Percentiles rank a stretch among this genome's conserved stretches.
Evolutionary conservation across 352 stramenopile species (phyloP).

Genomic region (Pilasporangium apinafurcum): DNA sequence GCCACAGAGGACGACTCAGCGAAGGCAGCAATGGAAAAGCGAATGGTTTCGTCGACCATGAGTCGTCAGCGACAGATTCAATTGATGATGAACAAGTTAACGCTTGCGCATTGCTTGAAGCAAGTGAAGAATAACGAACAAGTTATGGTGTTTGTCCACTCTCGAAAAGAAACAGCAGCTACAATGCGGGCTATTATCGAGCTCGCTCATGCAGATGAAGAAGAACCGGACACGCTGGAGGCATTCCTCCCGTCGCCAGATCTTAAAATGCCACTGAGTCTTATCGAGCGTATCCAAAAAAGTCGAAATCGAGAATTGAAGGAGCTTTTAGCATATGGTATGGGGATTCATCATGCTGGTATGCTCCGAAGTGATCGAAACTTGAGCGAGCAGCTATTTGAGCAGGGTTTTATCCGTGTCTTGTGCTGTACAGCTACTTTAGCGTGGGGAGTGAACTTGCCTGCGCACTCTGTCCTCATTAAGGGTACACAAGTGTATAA

Average conservation of each 20-base stretch:
- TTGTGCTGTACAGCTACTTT: constrained; percentile 99
- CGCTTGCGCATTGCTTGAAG: constrained; percentile 58
- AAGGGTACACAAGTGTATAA: constrained; percentile 99
- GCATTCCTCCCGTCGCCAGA: constrained; percentile 52
- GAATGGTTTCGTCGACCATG: constrained; percentile 26
- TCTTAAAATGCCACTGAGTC: constrained; percentile 39
- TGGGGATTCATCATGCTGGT: constrained; percentile 98
- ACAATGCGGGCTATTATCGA: constrained; percentile 93
- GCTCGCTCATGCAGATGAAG: constrained; percentile 65
- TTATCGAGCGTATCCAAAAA: constrained; percentile 83
- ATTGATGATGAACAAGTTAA: constrained; percentile 85
- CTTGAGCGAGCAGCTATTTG: constrained; percentile 97
- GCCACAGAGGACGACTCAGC: constrained; percentile 37
- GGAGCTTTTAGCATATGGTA: constrained; percentile 90
- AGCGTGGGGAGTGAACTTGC: constrained; percentile 99
- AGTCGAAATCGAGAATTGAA: constrained; percentile 94
- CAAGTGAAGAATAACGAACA: constrained; percentile 68
- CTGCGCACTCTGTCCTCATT: constrained; percentile 98
- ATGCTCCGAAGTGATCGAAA: constrained; percentile 95
- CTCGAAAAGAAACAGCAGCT: constrained; percentile 95
- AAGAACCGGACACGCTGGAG: constrained; percentile 44
- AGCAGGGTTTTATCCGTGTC: constrained; percentile 94
- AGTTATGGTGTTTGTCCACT: constrained; percentile 99
- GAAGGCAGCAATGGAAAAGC: constrained; percentile 38
- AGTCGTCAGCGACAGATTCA: constrained; percentile 57